Evolutionary conservation across 2,329 filamentous ascomycete genomes (phyloP), one percentile per base, ranked within the genome.

Genomic region (Ceratocystis cacaofunesta): DNA sequence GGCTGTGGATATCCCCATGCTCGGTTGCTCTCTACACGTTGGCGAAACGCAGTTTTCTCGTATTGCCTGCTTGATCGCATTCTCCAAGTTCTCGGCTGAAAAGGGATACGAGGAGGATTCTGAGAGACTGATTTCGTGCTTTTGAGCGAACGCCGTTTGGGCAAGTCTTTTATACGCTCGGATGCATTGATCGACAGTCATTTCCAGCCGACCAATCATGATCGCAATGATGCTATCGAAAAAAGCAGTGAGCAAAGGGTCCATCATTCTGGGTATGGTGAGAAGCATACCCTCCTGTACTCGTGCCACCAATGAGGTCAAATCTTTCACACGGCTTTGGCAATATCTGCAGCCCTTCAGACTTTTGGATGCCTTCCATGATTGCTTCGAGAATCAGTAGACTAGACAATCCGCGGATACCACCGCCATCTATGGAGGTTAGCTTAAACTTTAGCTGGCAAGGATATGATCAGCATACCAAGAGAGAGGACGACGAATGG

Each of bases 281-380:
- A 36, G 32, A 15, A 7, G 46, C 65, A 30, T 63, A 72, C 70
- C 71, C 70, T 55, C 72, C 71, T 1, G 72, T 72, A 61, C 71
- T 71, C 22, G 71, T 73, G n/a, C 71, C 72, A 50, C 71, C 72
- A 57, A 73, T 71, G n/a, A 73, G 64, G 25, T 73, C 69, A 64
- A 72, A 73, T 32, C 69, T 65, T 30, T 73, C 71, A 61, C 70
- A 70, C 28, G 71, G 72, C 48, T 52, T 68, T 5, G 70, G 71
- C 3, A 69, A 30, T n/a, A 69, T 41, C 19, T 63, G 28, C 3
- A 70, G 68, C 8, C 67, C 63, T 17, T 66, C 63, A 25, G 48
- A 44, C 1, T 67, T 36, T 43, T 67, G 52, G 0, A 72, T 61
- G n/a, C 68, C 65, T 30, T 68, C 63, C 71, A 72, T 72, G 12